Percentiles rank a stretch among this genome's conserved stretches.
Conservation (phyloP, 1,139 yeast species). For the Hanseniaspora sp. region DNA sequence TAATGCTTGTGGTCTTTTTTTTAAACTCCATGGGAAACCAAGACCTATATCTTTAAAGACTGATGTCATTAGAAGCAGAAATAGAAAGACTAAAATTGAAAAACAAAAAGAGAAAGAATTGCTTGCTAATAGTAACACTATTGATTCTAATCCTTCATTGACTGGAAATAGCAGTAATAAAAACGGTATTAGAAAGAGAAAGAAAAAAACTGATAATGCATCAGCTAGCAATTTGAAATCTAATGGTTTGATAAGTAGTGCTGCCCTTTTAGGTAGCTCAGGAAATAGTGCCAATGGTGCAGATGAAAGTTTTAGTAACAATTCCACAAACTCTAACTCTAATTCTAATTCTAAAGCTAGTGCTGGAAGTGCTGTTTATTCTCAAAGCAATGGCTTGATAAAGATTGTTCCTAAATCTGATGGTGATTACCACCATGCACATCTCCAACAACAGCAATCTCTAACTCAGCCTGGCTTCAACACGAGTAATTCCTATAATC, state of each 20-base stretch:
- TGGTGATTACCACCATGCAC: background rate
- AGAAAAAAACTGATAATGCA: conserved; percentile 17
- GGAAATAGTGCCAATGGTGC: background rate
- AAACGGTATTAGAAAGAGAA: conserved; percentile 49
- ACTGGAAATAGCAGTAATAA: background rate
- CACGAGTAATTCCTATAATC: background rate
- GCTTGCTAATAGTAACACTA: background rate
- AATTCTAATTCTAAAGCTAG: background rate
- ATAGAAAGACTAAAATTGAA: conserved; percentile 39
- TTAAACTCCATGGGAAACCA: conserved; percentile 84
- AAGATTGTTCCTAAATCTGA: conserved; percentile 13
- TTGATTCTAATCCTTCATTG: background rate
- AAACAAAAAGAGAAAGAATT: background rate
- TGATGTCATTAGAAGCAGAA: conserved; percentile 81
- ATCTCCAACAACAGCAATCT: background rate
- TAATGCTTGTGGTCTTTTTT: conserved; percentile 87
- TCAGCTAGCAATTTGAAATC: background rate
- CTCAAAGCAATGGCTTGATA: conserved; percentile 4
- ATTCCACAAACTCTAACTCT: background rate
- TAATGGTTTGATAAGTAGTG: conserved; percentile 9
- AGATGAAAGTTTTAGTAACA: background rate
- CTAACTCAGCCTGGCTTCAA: background rate
- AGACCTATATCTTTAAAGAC: conserved; percentile 85
- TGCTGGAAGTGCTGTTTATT: background rate
- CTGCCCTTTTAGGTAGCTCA: background rate